Evolutionary conservation across 192 early-diverging fungal genomes (phyloP).

Genomic region (Coemansia brasiliensis): DNA sequence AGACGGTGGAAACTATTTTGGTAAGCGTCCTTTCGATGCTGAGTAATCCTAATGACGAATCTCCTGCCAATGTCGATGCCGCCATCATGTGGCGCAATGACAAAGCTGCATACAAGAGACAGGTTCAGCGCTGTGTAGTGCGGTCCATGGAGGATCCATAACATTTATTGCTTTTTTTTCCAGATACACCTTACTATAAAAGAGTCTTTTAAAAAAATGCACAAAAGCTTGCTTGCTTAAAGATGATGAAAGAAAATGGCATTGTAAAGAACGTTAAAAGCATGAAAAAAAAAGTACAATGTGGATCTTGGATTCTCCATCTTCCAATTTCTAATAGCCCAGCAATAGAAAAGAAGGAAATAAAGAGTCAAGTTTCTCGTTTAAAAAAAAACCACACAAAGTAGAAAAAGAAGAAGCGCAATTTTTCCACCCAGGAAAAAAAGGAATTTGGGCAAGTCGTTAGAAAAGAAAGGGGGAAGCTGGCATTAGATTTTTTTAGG

Average conservation of each 20-base stretch:
- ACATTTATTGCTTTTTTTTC: background rate
- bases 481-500: background rate
- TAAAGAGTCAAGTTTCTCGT: background rate
- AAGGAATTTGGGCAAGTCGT: too few species aligned
- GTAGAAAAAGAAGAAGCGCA: background rate
- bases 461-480: background rate
- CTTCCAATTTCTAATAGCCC: background rate
- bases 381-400: background rate
- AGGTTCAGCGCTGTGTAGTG: constrained; percentile 63
- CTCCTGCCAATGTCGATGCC: constrained; percentile 92
- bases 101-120: constrained; percentile 70
- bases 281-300: too few species aligned
- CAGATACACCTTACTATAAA: background rate
- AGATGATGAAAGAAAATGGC: too few species aligned
- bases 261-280: too few species aligned
- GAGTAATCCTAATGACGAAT: constrained; percentile 89
- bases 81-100: constrained; percentile 84
- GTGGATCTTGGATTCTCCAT: too few species aligned
- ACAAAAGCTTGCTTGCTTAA: background rate
- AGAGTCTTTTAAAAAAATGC: background rate
- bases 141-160: constrained; percentile 17
- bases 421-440: background rate
- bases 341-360: background rate
- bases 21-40: constrained; percentile 91
- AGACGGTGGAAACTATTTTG: constrained; percentile 92